Evolutionary conservation across 495 filamentous ascomycete genomes (phyloP), one percentile per base, ranked within the genome.

Genomic region (Tuber borchii): DNA sequence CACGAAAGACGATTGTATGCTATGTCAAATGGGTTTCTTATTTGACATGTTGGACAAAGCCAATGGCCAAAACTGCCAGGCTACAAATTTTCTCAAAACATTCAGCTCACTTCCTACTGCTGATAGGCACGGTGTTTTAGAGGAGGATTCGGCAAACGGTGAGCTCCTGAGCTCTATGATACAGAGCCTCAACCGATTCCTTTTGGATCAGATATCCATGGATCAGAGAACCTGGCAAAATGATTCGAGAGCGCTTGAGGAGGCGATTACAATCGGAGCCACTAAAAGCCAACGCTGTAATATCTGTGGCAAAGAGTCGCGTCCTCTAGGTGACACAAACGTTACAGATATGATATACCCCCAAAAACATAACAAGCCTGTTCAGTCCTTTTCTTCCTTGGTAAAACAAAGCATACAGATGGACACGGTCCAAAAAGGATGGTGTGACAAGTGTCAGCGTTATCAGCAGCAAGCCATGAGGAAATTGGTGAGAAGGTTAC

Each of bases 31-130:
- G 83, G 95, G 95, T 26, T 99, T 94, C 83, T 86, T 99, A 31
- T 94, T 97, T 80, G 95, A 99, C 82, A 99, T 99, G 95, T 87
- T 99, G 45, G 92, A 97, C 79, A 98, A 97, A 81, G 95, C 95
- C 10, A 90, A 91, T 79, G 95, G 94, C 2, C 90, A 93, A 74
- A 95, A 94, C 76, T 98, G 96, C 80, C 95, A 97, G 79, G 95
- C 95, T n/a, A 97, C 95, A 1, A 99, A 99, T 82, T 89, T 99
- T 78, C 85, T 97, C 48, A 95, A 93, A 84, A 91, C 94, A 0
- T 91, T 98, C 78, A 92, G 92, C 82, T 90, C 89, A 78, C 90
- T 91, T 72, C 89, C 91, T 1, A 90, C 93, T 83, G 91, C 93
- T 39, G 88, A 87, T 12, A 90, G 87, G 31, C 81, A 93, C 71